Evolutionary conservation across 257 asterid genomes (phyloP), one percentile per base, ranked within the genome.

Genomic region (Paulownia fortunei): DNA sequence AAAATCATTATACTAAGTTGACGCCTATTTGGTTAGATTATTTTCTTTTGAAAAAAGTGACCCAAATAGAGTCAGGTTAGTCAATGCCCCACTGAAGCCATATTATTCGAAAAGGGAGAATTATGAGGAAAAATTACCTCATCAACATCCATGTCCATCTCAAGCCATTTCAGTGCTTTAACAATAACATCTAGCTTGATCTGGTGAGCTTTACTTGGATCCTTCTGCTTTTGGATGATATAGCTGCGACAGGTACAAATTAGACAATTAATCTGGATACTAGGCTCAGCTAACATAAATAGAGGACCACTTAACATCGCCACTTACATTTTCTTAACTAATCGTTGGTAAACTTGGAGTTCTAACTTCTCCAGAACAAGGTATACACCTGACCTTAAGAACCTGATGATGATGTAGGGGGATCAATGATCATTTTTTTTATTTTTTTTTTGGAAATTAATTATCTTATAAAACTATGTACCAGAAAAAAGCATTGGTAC

Each of bases 291-390:
- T 21, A 62, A 58, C 67, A 61, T 42, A 76, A 5, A 26, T 27
- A 34, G 34, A 74, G 49, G 37, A 23, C 69, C 8, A 66, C 24
- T 52, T 59, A 51, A 21, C 27, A 26, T 56, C 26, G 51, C 47
- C 26, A 79, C 97, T 76, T 86, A 93, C 98, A 95, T 92, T 88
- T 92, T 95, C 89, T 95, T 95, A 71, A 95, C 86, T 74, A 95
- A 82, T 78, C 97, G 90, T 69, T 91, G 97, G 88, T 93, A 92
- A 82, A 92, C 98, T 89, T 95, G 98, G 82, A 95, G 99, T 85
- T 93, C 98, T 82, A 95, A 83, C 92, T 95, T 95, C 87, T 95
- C 97, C 52, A 95, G 85, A 82, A 91, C 98, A 46, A 95, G 97
- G 86, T 88, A 95, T 39, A 95, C 98, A 3, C 98, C 99, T 21